Conservation (phyloP, 2,329 filamentous ascomycete species). For the Amauroascus niger region DNA sequence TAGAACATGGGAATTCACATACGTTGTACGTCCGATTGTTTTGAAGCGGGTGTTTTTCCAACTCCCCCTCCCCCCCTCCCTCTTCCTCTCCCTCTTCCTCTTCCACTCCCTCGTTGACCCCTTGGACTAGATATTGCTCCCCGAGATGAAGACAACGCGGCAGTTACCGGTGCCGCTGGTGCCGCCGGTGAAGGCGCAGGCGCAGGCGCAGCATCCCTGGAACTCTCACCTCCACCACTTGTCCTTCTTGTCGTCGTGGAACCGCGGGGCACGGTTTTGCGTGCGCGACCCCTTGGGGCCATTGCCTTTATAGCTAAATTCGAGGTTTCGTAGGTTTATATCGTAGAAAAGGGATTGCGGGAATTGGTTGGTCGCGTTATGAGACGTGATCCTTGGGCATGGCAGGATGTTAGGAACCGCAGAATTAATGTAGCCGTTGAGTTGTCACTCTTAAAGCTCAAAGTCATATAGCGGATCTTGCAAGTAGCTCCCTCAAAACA, state of each 20-base stretch:
- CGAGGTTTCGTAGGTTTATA: background rate
- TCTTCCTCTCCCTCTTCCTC: slow-evolving; percentile 12
- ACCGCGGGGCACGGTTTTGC: slow-evolving; percentile 9
- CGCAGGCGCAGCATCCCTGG: background rate
- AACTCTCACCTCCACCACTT: slow-evolving; percentile 10
- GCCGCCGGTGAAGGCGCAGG: background rate
- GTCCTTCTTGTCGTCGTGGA: slow-evolving; percentile 10
- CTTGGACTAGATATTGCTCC: slow-evolving; percentile 1
- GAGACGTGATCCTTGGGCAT: background rate
- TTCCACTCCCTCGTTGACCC: slow-evolving; percentile 2
- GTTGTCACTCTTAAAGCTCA: too few relatives aligned
- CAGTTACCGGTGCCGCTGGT: background rate
- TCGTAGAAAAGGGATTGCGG: background rate
- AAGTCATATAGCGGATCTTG: background rate
- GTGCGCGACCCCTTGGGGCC: slow-evolving; percentile 13
- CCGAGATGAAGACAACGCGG: slow-evolving; percentile 8
- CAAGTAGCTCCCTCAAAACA: background rate
- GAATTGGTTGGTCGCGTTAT: background rate
- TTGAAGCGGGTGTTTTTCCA: slow-evolving; percentile 18
- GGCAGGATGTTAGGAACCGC: background rate
- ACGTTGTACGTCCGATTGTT: slow-evolving; percentile 33
- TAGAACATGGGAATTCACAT: slow-evolving; percentile 15
- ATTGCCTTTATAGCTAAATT: slow-evolving; percentile 1
- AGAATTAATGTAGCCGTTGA: background rate
- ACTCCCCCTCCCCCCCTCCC: slow-evolving; percentile 12